A percentile compares a stretch with the other conserved stretches of the same genome.
These are phyloP conservation scores for Tulasnella calospora DNA, from an alignment of 768 basidiomycete genomes.

Conservation along the genomic window DNA sequence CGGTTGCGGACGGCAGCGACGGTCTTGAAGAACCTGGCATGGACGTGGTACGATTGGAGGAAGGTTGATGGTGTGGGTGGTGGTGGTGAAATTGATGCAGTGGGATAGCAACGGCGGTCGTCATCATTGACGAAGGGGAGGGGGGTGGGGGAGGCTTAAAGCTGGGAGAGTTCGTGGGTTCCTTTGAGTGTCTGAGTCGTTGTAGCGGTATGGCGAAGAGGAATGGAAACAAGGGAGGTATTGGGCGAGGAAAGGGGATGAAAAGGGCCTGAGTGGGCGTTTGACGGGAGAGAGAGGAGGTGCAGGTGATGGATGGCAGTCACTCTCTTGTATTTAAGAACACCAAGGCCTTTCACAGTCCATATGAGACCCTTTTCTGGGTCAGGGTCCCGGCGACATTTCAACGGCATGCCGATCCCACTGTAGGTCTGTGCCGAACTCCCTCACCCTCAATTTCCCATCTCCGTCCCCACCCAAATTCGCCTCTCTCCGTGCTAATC, in stretches of 20 bases:
- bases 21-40: not conserved
- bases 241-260: not conserved
- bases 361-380: not conserved
- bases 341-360: not conserved
- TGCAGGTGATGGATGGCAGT: not conserved
- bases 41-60: not conserved
- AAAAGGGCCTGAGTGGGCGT: not conserved
- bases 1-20: not conserved
- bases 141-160: not conserved
- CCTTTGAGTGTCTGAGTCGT: not conserved
- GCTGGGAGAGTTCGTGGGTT: not conserved
- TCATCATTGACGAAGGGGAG: not conserved
- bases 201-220: not conserved
- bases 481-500: no score
- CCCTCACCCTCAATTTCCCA: not conserved
- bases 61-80: not conserved
- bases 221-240: not conserved
- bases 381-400: not conserved
- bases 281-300: not conserved
- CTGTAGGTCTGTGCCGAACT: not conserved
- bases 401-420: not conserved
- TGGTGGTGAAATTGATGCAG: not conserved
- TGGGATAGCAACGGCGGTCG: conserved; percentile 9
- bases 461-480: not conserved
- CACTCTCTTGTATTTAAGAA: not conserved